phyloP scores from a whole-genome alignment of 768 basidiomycete species.

The Antrodiella citrinella region DNA sequence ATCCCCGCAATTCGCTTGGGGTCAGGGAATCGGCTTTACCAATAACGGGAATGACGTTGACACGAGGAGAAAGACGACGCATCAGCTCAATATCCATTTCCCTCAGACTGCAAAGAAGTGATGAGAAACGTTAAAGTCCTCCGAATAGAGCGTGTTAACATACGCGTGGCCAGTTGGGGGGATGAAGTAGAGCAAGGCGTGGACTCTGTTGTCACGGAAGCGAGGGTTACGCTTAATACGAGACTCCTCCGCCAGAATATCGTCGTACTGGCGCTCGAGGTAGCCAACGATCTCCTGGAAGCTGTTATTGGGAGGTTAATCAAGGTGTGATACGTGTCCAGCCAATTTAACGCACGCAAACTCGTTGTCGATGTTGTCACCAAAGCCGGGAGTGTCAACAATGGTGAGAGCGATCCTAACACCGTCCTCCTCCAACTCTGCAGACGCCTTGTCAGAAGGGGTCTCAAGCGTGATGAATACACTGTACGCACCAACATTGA shows the following conservation, averaged over 20 bases:
- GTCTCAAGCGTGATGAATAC: not conserved
- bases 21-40: conserved; percentile 97
- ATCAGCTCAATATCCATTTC: conserved; percentile 99
- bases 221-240: conserved; percentile 99
- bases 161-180: conserved; percentile 97
- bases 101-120: conserved; percentile 49
- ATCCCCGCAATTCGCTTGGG: conserved; percentile 83
- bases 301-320: conserved; percentile 33
- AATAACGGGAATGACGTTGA: conserved; percentile 97
- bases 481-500: conserved; percentile 71
- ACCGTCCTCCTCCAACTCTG: conserved; percentile 97
- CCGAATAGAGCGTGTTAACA: conserved; percentile 2
- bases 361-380: conserved; percentile 98
- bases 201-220: conserved; percentile 96
- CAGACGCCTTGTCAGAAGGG: not conserved
- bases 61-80: conserved; percentile 94
- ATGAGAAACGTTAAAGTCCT: conserved; percentile 2
- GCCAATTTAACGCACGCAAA: conserved; percentile 79
- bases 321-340: not conserved
- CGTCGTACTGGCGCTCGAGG: conserved; percentile 98
- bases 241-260: conserved; percentile 96
- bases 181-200: conserved; percentile 96
- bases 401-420: conserved; percentile 97
- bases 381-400: conserved; percentile 98
- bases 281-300: conserved; percentile 96